Evolutionary conservation across 2,329 filamentous ascomycete genomes (phyloP).

Genomic region (Colletotrichum abscissum): DNA sequence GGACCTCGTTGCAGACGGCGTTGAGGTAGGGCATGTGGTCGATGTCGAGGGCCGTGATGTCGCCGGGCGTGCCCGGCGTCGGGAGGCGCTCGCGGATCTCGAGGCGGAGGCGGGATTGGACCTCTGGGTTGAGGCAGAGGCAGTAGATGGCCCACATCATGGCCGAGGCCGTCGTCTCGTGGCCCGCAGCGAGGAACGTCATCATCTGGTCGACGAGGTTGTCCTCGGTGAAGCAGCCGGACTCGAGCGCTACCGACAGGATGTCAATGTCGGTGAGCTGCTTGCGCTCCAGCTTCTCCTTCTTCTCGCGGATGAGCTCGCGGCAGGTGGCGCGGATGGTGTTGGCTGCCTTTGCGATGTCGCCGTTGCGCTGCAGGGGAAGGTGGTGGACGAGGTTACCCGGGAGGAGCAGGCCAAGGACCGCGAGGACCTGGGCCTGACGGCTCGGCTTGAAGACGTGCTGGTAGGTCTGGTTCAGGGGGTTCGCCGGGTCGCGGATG

Average conservation of each 20-base stretch:
- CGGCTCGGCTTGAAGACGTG: conserved; percentile 64
- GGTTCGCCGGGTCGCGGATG: conserved; percentile 68
- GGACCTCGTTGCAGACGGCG: conserved; percentile 81
- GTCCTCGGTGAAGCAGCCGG: conserved; percentile 80
- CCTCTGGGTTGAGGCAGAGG: conserved; percentile 72
- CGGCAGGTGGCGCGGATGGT: conserved; percentile 74
- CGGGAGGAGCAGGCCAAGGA: conserved; percentile 73
- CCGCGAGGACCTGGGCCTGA: conserved; percentile 64
- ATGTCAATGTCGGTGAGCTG: conserved; percentile 75
- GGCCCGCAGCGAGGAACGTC: conserved; percentile 87
- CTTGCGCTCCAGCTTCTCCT: conserved; percentile 60
- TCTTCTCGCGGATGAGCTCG: conserved; percentile 78
- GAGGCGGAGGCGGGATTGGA: conserved; percentile 74
- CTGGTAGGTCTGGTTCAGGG: conserved; percentile 68
- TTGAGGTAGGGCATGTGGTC: conserved; percentile 83
- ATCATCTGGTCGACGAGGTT: conserved; percentile 90
- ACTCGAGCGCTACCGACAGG: conserved; percentile 81
- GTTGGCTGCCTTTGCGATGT: conserved; percentile 65
- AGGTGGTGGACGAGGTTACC: conserved; percentile 69
- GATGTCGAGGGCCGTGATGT: conserved; percentile 67
- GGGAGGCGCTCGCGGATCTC: conserved; percentile 75
- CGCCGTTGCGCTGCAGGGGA: conserved; percentile 78
- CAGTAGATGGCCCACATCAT: conserved; percentile 82
- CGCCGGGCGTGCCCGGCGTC: conserved; percentile 49
- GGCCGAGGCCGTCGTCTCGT: conserved; percentile 82